phyloP scores from a whole-genome alignment of 192 early-diverging fungal species.

The Podila horticola region DNA sequence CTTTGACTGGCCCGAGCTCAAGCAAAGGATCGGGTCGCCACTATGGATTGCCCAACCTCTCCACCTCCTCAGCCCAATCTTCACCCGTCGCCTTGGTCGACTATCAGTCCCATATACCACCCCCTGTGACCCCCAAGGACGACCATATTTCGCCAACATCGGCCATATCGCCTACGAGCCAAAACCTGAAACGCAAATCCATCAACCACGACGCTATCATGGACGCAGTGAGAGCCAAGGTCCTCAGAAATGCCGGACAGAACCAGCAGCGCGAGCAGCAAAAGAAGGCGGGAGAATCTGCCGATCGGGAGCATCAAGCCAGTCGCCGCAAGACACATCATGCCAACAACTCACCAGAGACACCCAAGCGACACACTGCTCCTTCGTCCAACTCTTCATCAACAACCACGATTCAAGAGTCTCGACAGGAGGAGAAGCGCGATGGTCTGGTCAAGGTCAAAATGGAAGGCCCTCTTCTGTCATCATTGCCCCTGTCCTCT shows the following conservation, averaged over 20 bases:
- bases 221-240: conserved; percentile 56
- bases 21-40: conserved; percentile 22
- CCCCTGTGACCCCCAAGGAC: conserved; percentile 44
- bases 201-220: conserved; percentile 57
- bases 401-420: neutral
- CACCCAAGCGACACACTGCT: neutral
- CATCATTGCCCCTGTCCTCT: neutral
- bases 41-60: conserved; percentile 23
- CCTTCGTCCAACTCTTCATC: neutral
- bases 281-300: conserved; percentile 16
- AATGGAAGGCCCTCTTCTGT: conserved; percentile 1
- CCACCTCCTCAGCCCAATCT: conserved; percentile 28
- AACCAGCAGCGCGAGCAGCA: conserved; percentile 31
- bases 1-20: conserved; percentile 15
- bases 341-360: conserved; percentile 23
- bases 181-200: conserved; percentile 40
- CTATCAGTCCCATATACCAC: conserved; percentile 46
- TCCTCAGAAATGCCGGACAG: conserved; percentile 45
- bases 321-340: conserved; percentile 19
- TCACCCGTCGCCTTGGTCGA: conserved; percentile 33
- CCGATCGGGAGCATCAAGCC: conserved; percentile 2
- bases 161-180: conserved; percentile 38
- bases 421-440: conserved; percentile 5
- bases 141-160: conserved; percentile 45
- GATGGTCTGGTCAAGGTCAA: conserved; percentile 11